A percentile compares a stretch with the other conserved stretches of the same genome.
Evolutionary conservation across 176 grass and related monocot genomes (phyloP).

Genomic region (Pontederia crassipes): DNA sequence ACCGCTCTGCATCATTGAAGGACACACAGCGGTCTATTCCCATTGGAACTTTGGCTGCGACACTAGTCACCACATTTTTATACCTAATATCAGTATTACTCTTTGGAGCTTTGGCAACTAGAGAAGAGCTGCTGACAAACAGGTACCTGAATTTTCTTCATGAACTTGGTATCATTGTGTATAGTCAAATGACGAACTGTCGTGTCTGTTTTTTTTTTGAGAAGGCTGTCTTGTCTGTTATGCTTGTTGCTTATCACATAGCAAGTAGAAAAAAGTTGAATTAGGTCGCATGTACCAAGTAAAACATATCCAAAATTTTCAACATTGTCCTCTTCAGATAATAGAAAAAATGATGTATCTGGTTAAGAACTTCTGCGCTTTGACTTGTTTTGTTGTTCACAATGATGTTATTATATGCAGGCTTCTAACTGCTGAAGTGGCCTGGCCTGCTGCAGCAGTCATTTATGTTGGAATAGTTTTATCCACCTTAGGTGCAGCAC

Average conservation of each 20-base stretch:
- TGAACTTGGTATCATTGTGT: neutral
- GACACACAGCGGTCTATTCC: slow-evolving; percentile 98
- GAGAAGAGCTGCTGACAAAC: slow-evolving; percentile 92
- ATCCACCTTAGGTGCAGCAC: slow-evolving; percentile 94
- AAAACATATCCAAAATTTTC: too few species aligned
- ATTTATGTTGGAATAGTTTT: slow-evolving; percentile 95
- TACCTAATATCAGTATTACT: slow-evolving; percentile 80
- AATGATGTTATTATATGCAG: slow-evolving; percentile 30
- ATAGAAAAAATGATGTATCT: too few species aligned
- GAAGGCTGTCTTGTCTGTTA: too few species aligned
- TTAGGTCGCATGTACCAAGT: too few species aligned
- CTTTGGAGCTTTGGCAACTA: slow-evolving; percentile 83
- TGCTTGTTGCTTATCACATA: too few species aligned
- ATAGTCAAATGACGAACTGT: too few species aligned
- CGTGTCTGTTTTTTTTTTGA: too few species aligned
- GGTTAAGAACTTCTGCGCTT: too few species aligned
- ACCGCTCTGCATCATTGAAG: slow-evolving; percentile 87
- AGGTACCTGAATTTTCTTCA: slow-evolving; percentile 38
- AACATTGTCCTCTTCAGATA: too few species aligned
- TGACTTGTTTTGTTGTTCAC: too few species aligned
- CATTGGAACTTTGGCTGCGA: slow-evolving; percentile 77
- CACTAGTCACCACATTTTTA: slow-evolving; percentile 69
- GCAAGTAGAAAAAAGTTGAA: too few species aligned
- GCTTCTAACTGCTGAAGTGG: slow-evolving; percentile 89
- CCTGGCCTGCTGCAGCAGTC: slow-evolving; percentile 86